Evolutionary conservation across 2,329 filamentous ascomycete genomes (phyloP).

Genomic region (Sarocladiaceae sp.): DNA sequence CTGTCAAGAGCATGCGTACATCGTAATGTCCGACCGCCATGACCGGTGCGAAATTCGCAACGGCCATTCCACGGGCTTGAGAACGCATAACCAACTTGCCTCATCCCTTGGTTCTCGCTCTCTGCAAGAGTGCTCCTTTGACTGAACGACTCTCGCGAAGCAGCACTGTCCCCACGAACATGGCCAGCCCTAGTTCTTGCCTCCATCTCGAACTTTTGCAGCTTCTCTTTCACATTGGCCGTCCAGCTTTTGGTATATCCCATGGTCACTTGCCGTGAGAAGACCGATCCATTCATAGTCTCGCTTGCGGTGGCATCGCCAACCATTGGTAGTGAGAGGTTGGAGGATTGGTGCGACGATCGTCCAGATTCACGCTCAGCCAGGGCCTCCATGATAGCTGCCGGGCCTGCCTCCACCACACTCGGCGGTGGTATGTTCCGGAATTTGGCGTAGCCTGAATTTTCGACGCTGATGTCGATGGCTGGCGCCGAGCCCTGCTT

Average conservation of each 20-base stretch:
- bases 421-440: conserved; percentile 38
- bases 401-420: conserved; percentile 23
- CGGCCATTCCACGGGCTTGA: conserved; percentile 78
- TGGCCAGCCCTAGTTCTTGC: conserved; percentile 19
- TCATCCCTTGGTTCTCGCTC: conserved; percentile 38
- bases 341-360: conserved; percentile 1
- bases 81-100: conserved; percentile 67
- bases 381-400: conserved; percentile 2
- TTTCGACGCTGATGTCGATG: conserved; percentile 48
- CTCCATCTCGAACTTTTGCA: conserved; percentile 30
- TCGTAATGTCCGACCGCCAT: conserved; percentile 66
- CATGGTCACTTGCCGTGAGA: conserved; percentile 54
- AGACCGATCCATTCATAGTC: conserved; percentile 16
- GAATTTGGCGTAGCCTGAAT: conserved; percentile 52
- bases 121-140: conserved; percentile 16
- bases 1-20: conserved; percentile 65
- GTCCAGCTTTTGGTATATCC: conserved; percentile 45
- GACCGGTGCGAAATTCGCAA: conserved; percentile 78
- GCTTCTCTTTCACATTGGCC: conserved; percentile 38
- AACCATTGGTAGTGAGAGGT: conserved; percentile 7
- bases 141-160: conserved; percentile 22
- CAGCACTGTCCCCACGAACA: conserved; percentile 14
- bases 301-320: conserved; percentile 11
- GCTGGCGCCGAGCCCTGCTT: conserved; percentile 26
- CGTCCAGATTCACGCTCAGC: conserved; percentile 4